Conservation (phyloP, 2,329 filamentous ascomycete genomes). For the Exophiala xenobiotica region DNA sequence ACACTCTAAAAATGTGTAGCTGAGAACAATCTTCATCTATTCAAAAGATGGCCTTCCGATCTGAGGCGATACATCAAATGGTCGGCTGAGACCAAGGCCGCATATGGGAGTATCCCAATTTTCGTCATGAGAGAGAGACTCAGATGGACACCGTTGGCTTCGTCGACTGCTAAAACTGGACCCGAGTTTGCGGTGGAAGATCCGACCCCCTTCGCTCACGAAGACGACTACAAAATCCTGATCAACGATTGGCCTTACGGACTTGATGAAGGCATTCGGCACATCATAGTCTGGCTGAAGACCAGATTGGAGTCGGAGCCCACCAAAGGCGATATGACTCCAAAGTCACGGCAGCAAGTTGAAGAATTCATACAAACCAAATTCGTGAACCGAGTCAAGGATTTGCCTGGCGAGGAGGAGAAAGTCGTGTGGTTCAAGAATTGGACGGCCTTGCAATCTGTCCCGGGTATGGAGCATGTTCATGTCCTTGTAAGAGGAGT, state of each 20-base stretch:
- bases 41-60: slow-evolving; percentile 61
- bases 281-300: slow-evolving; percentile 60
- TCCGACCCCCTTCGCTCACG: slow-evolving; percentile 53
- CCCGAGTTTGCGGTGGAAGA: slow-evolving; percentile 46
- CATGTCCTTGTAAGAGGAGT: slow-evolving; percentile 55
- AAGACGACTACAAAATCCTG: slow-evolving; percentile 56
- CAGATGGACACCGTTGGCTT: slow-evolving; percentile 44
- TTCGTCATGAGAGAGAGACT: slow-evolving; percentile 58
- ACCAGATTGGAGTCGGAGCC: slow-evolving; percentile 49
- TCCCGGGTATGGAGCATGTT: slow-evolving; percentile 58
- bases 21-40: slow-evolving; percentile 53
- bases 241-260: slow-evolving; percentile 66
- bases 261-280: slow-evolving; percentile 52
- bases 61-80: slow-evolving; percentile 61
- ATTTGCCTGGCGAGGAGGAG: slow-evolving; percentile 37
- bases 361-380: slow-evolving; percentile 50
- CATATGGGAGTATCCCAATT: slow-evolving; percentile 56
- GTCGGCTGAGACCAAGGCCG: slow-evolving; percentile 54
- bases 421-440: slow-evolving; percentile 66
- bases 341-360: slow-evolving; percentile 49
- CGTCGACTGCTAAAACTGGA: slow-evolving; percentile 33
- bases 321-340: slow-evolving; percentile 50
- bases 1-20: slow-evolving; percentile 32
- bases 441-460: slow-evolving; percentile 60
- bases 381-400: slow-evolving; percentile 48